phyloP scores from a whole-genome alignment of 352 stramenopile species.

The Detonula confervacea region DNA sequence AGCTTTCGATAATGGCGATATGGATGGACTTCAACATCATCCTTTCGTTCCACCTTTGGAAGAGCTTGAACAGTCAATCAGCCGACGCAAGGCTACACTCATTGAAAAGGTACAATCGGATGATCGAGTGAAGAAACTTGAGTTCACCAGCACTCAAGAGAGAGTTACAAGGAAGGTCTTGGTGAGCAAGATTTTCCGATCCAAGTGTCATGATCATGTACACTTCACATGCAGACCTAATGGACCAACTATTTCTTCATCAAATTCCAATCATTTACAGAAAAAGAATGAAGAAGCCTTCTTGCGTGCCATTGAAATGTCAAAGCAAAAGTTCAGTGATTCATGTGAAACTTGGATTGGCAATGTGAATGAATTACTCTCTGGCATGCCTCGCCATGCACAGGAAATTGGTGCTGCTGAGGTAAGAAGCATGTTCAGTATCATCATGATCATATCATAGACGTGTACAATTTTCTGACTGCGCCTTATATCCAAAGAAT shows the following conservation, averaged over 20 bases:
- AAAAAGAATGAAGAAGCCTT: constrained; percentile 48
- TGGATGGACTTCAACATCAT: constrained; percentile 38
- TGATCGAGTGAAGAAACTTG: constrained; percentile 40
- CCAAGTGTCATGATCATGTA: neutral
- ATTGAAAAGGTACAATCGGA: constrained; percentile 52
- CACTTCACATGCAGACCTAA: neutral
- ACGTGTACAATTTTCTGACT: neutral
- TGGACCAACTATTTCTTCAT: neutral
- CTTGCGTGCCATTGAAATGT: constrained; percentile 28
- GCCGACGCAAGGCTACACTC: constrained; percentile 30
- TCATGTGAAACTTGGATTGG: constrained; percentile 27
- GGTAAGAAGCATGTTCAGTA: neutral
- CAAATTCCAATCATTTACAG: neutral
- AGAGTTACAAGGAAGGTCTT: constrained; percentile 26
- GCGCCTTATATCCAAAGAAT: neutral
- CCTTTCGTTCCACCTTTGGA: constrained; percentile 36
- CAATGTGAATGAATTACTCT: constrained; percentile 16
- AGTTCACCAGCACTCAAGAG: constrained; percentile 28
- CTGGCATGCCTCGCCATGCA: constrained; percentile 1
- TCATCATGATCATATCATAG: neutral
- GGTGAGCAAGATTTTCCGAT: too few relatives aligned
- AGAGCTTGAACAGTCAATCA: constrained; percentile 36
- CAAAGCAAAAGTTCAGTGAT: constrained; percentile 29
- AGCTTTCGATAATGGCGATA: constrained; percentile 39
- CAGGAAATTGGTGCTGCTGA: neutral